Evolutionary conservation across 495 filamentous ascomycete species (phyloP).

Genomic region (Pseudoneurospora amorphoporcata): DNA sequence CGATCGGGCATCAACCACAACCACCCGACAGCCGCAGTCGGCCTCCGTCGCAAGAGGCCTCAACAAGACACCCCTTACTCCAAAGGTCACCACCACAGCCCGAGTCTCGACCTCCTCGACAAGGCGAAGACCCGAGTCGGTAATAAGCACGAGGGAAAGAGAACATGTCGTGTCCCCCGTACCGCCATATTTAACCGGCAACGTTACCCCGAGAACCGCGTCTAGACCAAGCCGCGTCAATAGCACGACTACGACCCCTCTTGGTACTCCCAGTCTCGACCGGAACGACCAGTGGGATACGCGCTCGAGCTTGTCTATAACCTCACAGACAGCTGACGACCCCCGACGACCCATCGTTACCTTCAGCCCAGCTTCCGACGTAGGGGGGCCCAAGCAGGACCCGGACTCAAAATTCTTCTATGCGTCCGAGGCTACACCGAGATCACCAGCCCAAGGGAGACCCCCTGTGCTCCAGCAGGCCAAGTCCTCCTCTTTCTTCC

Average conservation of each 20-base stretch:
- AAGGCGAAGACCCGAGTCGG: conserved; percentile 17
- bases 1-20: conserved; percentile 15
- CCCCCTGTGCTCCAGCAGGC: conserved; percentile 14
- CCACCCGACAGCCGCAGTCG: conserved; percentile 26
- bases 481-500: conserved; percentile 45
- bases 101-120: conserved; percentile 18
- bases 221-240: conserved; percentile 57
- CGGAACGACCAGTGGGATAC: conserved; percentile 31
- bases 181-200: conserved; percentile 42
- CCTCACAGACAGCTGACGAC: conserved; percentile 24
- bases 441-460: conserved; percentile 11
- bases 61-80: conserved; percentile 34
- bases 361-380: conserved; percentile 24
- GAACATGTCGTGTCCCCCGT: conserved; percentile 34
- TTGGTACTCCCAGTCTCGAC: conserved; percentile 39
- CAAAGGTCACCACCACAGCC: conserved; percentile 31
- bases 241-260: conserved; percentile 53
- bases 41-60: conserved; percentile 29
- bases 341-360: conserved; percentile 15
- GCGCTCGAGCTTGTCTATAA: conserved; percentile 23
- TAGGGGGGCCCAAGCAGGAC: conserved; percentile 17
- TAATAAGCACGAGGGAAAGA: conserved; percentile 3
- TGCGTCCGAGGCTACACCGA: conserved; percentile 52
- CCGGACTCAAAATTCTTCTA: conserved; percentile 63
- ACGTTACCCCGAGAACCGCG: conserved; percentile 61